Evolutionary conservation across 495 filamentous ascomycete species (phyloP), one percentile per base, ranked within the genome.

Genomic region (Hyaloscypha variabilis): DNA sequence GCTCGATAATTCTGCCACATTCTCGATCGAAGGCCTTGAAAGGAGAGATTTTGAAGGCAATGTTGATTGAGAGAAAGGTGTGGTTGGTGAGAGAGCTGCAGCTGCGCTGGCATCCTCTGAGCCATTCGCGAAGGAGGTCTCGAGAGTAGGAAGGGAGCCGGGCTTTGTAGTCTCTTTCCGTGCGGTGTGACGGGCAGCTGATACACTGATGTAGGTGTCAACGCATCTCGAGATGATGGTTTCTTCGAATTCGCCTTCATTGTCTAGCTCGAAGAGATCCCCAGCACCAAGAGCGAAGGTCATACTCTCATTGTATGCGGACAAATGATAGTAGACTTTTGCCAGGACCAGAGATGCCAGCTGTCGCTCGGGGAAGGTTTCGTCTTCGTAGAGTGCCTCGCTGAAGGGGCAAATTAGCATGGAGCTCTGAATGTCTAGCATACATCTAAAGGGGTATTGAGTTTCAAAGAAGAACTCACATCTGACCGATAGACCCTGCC

Each of bases 291-390:
- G 85, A 58, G 96, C 96, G 78, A 99, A 97, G 25, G 91, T 90
- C 96, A 99, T 98, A 77, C 94, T 97, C 83, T 98, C 95, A 74
- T 97, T 93, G 79, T 98, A 98, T 78, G 96, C 96, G 79, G 96
- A 91, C 54, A 99, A 87, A 74, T 99, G 94, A 75, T 97, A 99
- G 78, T 98, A 99, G 68, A 98, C 92, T 82, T 98, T 98, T 65
- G 96, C 90, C 58, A 94, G 90, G 56, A 99, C 93, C 30, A 99
- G 83, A 62, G 96, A 94, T 61, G 96, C 96, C 51, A 98, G 88
- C 74, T 94, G 91, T 70, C 95, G 91, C 74, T 99, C 90, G 19
- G 95, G 90, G 72, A 99, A 99, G 58, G 83, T 82, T 65, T 97
- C 91, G 80, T 98, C 94, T 83, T 99, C 96, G 77, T 96, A 98